Evolutionary conservation across 2,329 filamentous ascomycete species (phyloP), one percentile per base, ranked within the genome.

Genomic region (Colletotrichum magnum): DNA sequence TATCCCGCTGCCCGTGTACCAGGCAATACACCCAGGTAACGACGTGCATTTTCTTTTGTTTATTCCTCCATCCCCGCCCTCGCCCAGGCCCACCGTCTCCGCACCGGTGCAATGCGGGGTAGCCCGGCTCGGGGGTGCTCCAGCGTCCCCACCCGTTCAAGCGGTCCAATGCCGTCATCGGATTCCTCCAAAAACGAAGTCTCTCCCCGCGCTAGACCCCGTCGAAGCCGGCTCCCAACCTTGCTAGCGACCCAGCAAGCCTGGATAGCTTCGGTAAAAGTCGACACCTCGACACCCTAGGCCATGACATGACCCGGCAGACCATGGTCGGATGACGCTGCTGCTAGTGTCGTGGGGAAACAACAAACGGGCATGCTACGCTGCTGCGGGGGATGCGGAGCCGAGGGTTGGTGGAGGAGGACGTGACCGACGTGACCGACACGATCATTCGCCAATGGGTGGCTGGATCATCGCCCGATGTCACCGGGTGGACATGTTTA

Each of bases 351-450:
- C 45, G 18, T 32, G 21, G n/a, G 45, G 18, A 53, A 51, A 50
- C 28, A 51, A 58, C 5, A 12, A 43, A 58, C 16, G 47, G 7
- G 10, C 47, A 18, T 21, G n/a, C 21, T 50, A 50, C 47, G 28
- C 28, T 13, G 43, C n/a, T 65, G 66, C 66, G 66, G 66, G 66
- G 61, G 62, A 43, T 69, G 62, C 66, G 61, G 61, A 69, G 66
- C 66, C 66, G 65, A 64, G 36, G 39, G 28, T 9, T 9, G 28
- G 6, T 32, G 28, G 28, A 32, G 28, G 28, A 32, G 28, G 28
- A 32, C 2, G 28, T 18, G 15, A 47, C 43, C 15, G 43, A 47
- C 43, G 16, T 18, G 18, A 18, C 43, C 43, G 43, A 50, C 7
- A 18, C 47, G 12, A 54, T 43, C 9, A 62, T 61, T 62, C 48